phyloP scores from a whole-genome alignment of 768 basidiomycete species.

The Agrocybe praecox region DNA sequence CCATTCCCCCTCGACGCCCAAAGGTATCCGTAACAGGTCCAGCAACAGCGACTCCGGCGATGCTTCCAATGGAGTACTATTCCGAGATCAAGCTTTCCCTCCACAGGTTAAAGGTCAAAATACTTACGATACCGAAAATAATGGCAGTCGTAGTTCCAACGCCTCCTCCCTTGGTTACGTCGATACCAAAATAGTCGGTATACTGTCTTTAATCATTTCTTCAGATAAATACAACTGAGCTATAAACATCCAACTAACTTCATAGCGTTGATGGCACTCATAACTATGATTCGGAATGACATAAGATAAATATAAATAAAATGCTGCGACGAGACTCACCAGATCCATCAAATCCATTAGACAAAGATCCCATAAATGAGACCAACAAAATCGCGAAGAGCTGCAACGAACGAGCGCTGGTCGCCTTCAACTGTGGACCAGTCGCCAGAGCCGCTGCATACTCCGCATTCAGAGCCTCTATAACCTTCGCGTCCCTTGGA shows the following conservation, averaged over 20 bases:
- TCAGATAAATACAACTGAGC: neutral
- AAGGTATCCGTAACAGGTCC: slow-evolving; percentile 44
- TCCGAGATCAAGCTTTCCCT: neutral
- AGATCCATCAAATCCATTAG: slow-evolving; percentile 50
- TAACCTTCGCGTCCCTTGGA: slow-evolving; percentile 21
- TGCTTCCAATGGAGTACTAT: slow-evolving; percentile 46
- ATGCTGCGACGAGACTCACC: slow-evolving; percentile 25
- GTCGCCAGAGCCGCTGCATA: slow-evolving; percentile 46
- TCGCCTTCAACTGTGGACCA: slow-evolving; percentile 42
- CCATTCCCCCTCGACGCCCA: slow-evolving; percentile 49
- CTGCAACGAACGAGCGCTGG: slow-evolving; percentile 39
- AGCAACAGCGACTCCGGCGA: slow-evolving; percentile 40
- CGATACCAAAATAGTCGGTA: slow-evolving; percentile 40
- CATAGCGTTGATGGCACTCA: slow-evolving; percentile 52
- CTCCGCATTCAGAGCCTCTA: slow-evolving; percentile 41
- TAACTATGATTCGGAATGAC: slow-evolving; percentile 28
- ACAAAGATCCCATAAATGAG: slow-evolving; percentile 46
- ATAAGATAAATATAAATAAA: neutral
- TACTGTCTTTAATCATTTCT: slow-evolving; percentile 32
- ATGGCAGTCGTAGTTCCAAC: slow-evolving; percentile 45
- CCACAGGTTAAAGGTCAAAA: neutral
- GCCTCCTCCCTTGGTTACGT: slow-evolving; percentile 37
- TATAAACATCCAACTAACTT: slow-evolving; percentile 28
- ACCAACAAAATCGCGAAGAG: slow-evolving; percentile 31
- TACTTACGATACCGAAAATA: slow-evolving; percentile 45